phyloP scores from a whole-genome alignment of 1,284 basidiomycete species.

The Trametes versicolor region DNA sequence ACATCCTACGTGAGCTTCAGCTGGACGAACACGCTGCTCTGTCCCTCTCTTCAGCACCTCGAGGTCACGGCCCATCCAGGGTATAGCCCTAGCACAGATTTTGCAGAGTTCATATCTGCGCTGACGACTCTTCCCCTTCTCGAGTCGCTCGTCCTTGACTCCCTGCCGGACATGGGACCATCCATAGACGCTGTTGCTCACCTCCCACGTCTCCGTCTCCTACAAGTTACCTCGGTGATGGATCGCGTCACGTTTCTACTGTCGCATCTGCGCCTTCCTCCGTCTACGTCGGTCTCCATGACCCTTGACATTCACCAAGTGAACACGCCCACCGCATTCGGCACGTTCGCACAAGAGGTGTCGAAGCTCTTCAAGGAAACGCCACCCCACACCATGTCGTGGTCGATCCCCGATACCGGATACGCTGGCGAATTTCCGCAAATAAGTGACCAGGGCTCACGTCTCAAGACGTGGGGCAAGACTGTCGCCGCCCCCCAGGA shows the following conservation, averaged over 20 bases:
- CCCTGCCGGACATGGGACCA: neutral
- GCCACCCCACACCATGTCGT: slow-evolving; percentile 5
- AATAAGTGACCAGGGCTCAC: neutral
- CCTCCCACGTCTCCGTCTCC: slow-evolving; percentile 5
- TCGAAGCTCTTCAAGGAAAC: neutral
- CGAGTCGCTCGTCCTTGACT: slow-evolving; percentile 8
- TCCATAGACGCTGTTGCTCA: neutral
- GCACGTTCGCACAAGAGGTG: neutral
- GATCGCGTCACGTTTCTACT: neutral
- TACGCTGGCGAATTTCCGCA: neutral
- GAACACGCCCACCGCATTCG: neutral
- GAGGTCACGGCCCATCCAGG: slow-evolving; percentile 13
- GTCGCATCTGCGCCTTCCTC: slow-evolving; percentile 1
- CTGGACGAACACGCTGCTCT: slow-evolving; percentile 19
- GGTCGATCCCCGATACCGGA: neutral
- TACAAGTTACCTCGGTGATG: neutral
- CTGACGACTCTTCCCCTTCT: neutral
- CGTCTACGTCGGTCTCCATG: neutral
- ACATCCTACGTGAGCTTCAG: slow-evolving; percentile 19
- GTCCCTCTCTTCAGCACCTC: slow-evolving; percentile 19
- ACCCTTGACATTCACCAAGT: neutral
- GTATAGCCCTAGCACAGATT: neutral
- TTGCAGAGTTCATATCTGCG: slow-evolving; percentile 1
- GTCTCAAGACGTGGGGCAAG: slow-evolving; percentile 3
- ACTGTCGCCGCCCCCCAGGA: neutral